phyloP scores from a whole-genome alignment of 2,329 filamentous ascomycete genomes.

The Scedosporium dehoogii region DNA sequence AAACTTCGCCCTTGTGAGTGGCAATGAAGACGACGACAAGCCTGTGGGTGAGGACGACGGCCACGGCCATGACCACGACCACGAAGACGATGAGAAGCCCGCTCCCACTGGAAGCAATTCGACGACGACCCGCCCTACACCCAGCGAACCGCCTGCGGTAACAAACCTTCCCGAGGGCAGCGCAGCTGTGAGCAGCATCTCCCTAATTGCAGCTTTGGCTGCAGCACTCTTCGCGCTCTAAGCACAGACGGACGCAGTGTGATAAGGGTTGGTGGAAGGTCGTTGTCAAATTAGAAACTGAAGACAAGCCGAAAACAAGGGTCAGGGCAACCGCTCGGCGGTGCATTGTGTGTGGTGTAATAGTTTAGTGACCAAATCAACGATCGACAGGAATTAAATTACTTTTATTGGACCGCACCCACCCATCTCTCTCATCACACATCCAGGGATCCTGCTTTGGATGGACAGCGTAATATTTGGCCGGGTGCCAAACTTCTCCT shows the following conservation, averaged over 20 bases:
- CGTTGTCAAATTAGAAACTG: no score
- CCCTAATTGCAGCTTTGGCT: constrained; percentile 1
- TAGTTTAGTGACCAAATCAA: no score
- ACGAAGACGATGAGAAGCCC: not conserved
- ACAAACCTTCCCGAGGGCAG: not conserved
- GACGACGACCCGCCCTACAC: not conserved
- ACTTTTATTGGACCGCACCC: no score
- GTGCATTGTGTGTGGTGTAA: no score
- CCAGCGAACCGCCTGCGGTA: not conserved
- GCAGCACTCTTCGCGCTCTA: constrained; percentile 4
- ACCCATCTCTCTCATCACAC: no score
- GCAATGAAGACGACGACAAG: not conserved
- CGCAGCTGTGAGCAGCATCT: constrained; percentile 1
- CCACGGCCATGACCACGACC: not conserved
- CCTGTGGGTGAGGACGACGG: not conserved
- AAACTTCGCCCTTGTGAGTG: constrained; percentile 36
- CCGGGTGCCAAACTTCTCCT: no score
- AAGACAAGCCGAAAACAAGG: no score
- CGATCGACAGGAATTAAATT: no score
- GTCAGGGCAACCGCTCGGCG: no score
- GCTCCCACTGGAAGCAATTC: not conserved
- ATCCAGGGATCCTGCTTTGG: no score
- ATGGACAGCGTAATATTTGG: no score
- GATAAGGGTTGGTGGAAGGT: no score
- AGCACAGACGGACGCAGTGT: not conserved